Base-by-base conservation (phyloP, 495 filamentous ascomycete species). In the Amniculicola lignicola region DNA sequence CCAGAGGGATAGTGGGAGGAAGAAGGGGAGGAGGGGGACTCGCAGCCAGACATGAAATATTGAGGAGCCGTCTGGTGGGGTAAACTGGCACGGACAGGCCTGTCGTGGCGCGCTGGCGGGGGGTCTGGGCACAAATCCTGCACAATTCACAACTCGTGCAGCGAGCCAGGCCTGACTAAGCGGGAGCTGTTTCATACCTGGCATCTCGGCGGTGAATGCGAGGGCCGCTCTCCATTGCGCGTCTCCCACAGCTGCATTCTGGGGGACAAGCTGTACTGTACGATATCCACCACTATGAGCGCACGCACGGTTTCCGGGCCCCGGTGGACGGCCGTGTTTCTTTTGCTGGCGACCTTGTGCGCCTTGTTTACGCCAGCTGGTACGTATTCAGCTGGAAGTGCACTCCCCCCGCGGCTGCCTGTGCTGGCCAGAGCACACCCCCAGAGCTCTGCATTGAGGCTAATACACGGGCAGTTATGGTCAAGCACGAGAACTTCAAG, bases 401-500 rank as follows among this genome's bases (percentile, higher is more conserved):
- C n/a, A n/a, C 19, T 15, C 10, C 19, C n/a, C 18, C 23, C 25
- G 47, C 7, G 3, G 19, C 14, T 22, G 7, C 31, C 12, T 28
- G 22, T 50, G 16, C 18, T 14, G 4, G 18, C 21, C 18, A 25
- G 14, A 9, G 14, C n/a, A 2, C 10, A 10, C 21, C 31, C 25
- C 9, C 22, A 33, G 15, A 25, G 19, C 16, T 37, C 23, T 16
- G 24, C 19, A 31, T 11, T 40, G 21, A n/a, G n/a, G 21, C 39
- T 56, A 27, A 54, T 21, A 28, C 25, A 42, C 4, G 12, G 33
- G 12, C 67, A 93, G 90, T 82, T 49, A 72, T 79, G 63, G 94
- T 98, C 16, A 97, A 98, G 72, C 86, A 95, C 62, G 86, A 94
- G 62, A 89, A 91, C 63, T 97, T 96, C 79, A 98, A 97, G 66